Conservation (phyloP, 257 asterid genomes). For the Gentiana dahurica region DNA sequence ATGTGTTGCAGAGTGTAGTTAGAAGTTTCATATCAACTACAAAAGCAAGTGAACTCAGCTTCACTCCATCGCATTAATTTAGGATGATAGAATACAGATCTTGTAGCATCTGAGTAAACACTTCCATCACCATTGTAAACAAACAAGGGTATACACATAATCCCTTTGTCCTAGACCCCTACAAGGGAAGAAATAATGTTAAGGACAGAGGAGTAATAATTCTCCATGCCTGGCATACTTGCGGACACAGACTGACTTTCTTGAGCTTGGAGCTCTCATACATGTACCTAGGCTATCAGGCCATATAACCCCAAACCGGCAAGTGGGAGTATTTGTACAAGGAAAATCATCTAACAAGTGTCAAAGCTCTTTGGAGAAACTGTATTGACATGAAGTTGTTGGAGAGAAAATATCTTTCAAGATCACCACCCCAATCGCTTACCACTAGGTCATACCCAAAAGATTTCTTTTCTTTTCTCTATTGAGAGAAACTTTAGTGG, state of each 20-base stretch:
- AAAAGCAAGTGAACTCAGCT: too few species aligned
- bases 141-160: too few species aligned
- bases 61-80: too few species aligned
- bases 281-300: conserved; percentile 94
- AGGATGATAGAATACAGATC: too few species aligned
- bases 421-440: conserved; percentile 21
- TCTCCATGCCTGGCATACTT: conserved; percentile 69
- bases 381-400: conserved; percentile 83
- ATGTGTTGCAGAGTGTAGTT: too few species aligned
- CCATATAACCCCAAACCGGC: conserved; percentile 87
- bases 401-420: conserved; percentile 52
- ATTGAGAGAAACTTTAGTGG: too few species aligned
- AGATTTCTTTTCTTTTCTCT: too few species aligned
- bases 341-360: conserved; percentile 58
- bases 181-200: conserved; percentile 51
- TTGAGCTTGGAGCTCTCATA: conserved; percentile 88
- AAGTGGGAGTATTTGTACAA: conserved; percentile 70
- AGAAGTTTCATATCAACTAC: too few species aligned
- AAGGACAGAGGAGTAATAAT: conserved; percentile 53
- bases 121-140: too few species aligned
- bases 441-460: too few species aligned
- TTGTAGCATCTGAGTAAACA: too few species aligned
- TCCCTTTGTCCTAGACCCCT: too few species aligned
- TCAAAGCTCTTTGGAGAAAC: conserved; percentile 57
- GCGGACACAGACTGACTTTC: conserved; percentile 72